Percentiles rank a stretch among this genome's conserved stretches.
Conservation (phyloP, 1,139 yeast species). For the Pichia sp. region DNA sequence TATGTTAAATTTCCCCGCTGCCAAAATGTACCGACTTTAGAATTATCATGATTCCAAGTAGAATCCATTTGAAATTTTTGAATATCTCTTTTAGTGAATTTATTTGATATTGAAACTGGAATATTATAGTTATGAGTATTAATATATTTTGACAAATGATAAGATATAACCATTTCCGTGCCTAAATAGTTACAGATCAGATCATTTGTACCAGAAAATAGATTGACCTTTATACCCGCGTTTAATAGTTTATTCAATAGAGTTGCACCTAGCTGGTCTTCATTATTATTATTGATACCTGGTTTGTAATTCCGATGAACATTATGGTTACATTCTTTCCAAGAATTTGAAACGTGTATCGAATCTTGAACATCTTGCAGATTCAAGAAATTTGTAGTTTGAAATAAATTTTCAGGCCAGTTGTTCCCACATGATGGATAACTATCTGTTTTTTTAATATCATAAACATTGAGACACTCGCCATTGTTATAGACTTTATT, state of each 20-base stretch:
- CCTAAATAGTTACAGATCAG: slow-evolving; percentile 83
- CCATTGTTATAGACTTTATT: slow-evolving; percentile 5
- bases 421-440: slow-evolving; percentile 88
- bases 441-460: slow-evolving; percentile 60
- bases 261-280: slow-evolving; percentile 45
- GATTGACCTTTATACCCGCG: slow-evolving; percentile 54
- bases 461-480: slow-evolving; percentile 74
- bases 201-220: slow-evolving; percentile 87
- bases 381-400: slow-evolving; percentile 54
- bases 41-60: slow-evolving; percentile 50
- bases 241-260: slow-evolving; percentile 57
- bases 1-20: slow-evolving; percentile 70
- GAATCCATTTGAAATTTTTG: slow-evolving; percentile 13
- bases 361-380: slow-evolving; percentile 51
- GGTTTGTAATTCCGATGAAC: slow-evolving; percentile 54
- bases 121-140: background rate
- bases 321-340: slow-evolving; percentile 71
- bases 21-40: slow-evolving; percentile 45
- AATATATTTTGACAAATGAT: slow-evolving; percentile 20
- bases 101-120: background rate
- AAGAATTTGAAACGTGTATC: slow-evolving; percentile 46
- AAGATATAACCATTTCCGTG: slow-evolving; percentile 56
- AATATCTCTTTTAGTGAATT: slow-evolving; percentile 7
- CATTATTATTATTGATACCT: slow-evolving; percentile 27
- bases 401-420: slow-evolving; percentile 78